These are phyloP conservation scores for Neofusicoccum laricinum DNA, from an alignment of 2,329 filamentous ascomycete species.

Conservation along the genomic window DNA sequence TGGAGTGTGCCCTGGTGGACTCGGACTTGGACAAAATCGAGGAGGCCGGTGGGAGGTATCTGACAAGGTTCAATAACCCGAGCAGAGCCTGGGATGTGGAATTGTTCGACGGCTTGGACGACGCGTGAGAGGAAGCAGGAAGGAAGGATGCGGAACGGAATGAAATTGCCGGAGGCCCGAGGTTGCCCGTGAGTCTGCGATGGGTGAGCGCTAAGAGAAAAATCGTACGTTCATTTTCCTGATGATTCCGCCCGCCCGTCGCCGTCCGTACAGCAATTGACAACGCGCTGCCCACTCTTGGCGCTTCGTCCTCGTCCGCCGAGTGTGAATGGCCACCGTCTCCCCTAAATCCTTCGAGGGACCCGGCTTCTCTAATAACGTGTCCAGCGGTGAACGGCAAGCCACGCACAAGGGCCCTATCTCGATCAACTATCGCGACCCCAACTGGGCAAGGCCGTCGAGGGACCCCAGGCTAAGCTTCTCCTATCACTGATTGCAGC, in stretches of 20 bases:
- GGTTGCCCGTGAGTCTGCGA: not conserved
- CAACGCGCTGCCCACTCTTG: not conserved
- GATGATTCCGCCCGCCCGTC: not conserved
- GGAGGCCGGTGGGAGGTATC: slow-evolving; percentile 30
- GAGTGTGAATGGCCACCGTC: not conserved
- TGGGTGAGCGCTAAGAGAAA: not conserved
- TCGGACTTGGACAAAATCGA: slow-evolving; percentile 36
- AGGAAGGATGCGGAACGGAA: slow-evolving; percentile 2
- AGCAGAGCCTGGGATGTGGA: slow-evolving; percentile 38
- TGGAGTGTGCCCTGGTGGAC: slow-evolving; percentile 34
- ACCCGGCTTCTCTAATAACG: not conserved
- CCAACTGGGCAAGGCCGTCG: not conserved
- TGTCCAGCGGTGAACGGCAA: not conserved
- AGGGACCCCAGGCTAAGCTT: slow-evolving; percentile 4
- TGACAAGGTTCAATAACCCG: slow-evolving; percentile 40
- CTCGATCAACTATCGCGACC: not conserved
- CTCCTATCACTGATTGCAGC: not conserved
- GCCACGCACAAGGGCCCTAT: not conserved
- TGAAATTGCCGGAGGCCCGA: not conserved
- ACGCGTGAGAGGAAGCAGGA: not conserved
- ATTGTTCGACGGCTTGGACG: slow-evolving; percentile 44
- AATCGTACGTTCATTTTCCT: not conserved
- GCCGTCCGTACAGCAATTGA: not conserved
- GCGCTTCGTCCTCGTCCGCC: not conserved
- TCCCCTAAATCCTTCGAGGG: not conserved